Conservation (phyloP, 768 basidiomycete genomes). For the Cystobasidium ongulense region DNA sequence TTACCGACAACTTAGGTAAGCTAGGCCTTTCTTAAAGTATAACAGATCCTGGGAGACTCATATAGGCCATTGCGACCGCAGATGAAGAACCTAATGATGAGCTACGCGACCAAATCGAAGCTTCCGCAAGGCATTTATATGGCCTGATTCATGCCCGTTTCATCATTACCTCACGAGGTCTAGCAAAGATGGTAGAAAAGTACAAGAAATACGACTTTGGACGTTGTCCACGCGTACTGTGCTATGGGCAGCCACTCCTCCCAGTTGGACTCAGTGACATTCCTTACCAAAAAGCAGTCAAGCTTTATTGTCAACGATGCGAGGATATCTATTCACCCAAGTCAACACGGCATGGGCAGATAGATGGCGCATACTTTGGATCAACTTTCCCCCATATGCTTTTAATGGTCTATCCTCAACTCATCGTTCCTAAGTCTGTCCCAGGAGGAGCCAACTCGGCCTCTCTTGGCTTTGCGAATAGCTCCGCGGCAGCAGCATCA, state of each 20-base stretch:
- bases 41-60: background rate
- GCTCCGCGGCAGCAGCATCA: conserved; percentile 33
- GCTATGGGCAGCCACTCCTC: conserved; percentile 85
- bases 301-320: conserved; percentile 95
- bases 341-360: conserved; percentile 88
- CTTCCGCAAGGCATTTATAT: conserved; percentile 85
- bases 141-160: conserved; percentile 94
- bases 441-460: conserved; percentile 34
- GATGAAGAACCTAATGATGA: conserved; percentile 90
- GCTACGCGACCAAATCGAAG: conserved; percentile 78
- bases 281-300: conserved; percentile 98
- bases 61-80: conserved; percentile 41
- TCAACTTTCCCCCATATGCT: conserved; percentile 95
- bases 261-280: conserved; percentile 94
- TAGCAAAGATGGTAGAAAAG: conserved; percentile 86
- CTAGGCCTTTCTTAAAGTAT: conserved; percentile 12
- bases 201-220: conserved; percentile 98
- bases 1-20: conserved; percentile 88
- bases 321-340: conserved; percentile 99
- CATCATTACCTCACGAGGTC: conserved; percentile 87
- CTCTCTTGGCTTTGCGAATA: conserved; percentile 34
- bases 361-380: conserved; percentile 98
- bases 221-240: conserved; percentile 92
- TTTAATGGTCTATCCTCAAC: conserved; percentile 90
- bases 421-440: conserved; percentile 71